These are phyloP conservation scores for Penicillium pancosmium DNA, from an alignment of 495 filamentous ascomycete species.

Conservation along the genomic window DNA sequence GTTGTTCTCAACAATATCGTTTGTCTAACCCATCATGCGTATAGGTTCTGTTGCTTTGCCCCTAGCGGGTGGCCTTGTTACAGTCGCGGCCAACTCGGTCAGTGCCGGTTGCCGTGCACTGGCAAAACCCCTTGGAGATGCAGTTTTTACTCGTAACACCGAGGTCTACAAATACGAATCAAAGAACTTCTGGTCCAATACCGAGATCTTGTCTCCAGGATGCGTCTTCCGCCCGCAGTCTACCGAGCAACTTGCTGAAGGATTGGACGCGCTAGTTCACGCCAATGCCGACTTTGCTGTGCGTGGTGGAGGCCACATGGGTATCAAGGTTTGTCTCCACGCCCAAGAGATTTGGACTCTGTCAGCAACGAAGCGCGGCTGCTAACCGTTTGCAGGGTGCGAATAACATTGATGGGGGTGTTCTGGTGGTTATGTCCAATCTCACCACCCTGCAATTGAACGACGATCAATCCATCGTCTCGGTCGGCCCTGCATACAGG, in stretches of 20 bases:
- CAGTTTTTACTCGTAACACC: slow-evolving; percentile 26
- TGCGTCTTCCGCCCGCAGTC: slow-evolving; percentile 40
- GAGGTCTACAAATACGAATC: slow-evolving; percentile 37
- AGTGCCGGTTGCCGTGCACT: slow-evolving; percentile 28
- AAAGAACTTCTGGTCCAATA: slow-evolving; percentile 42
- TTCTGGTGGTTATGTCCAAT: slow-evolving; percentile 58
- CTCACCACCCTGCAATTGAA: slow-evolving; percentile 41
- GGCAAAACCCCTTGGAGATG: slow-evolving; percentile 15
- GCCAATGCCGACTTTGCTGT: slow-evolving; percentile 42
- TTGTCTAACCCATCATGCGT: slow-evolving; percentile 23
- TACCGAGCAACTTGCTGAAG: slow-evolving; percentile 25
- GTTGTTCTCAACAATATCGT: neutral
- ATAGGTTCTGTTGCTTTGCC: slow-evolving; percentile 21
- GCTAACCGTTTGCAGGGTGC: slow-evolving; percentile 35
- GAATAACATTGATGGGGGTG: slow-evolving; percentile 50
- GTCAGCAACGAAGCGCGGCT: neutral
- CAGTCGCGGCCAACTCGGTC: slow-evolving; percentile 4
- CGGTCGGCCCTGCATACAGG: slow-evolving; percentile 33
- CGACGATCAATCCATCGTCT: slow-evolving; percentile 32
- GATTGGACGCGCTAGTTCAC: slow-evolving; percentile 29
- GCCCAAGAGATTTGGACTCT: neutral
- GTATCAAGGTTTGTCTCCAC: slow-evolving; percentile 37
- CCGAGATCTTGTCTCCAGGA: slow-evolving; percentile 37
- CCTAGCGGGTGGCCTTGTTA: slow-evolving; percentile 21
- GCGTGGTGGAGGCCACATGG: slow-evolving; percentile 44